Evolutionary conservation across 2,329 filamentous ascomycete species (phyloP), one percentile per base, ranked within the genome.

Genomic region (Monosporascus ibericus): DNA sequence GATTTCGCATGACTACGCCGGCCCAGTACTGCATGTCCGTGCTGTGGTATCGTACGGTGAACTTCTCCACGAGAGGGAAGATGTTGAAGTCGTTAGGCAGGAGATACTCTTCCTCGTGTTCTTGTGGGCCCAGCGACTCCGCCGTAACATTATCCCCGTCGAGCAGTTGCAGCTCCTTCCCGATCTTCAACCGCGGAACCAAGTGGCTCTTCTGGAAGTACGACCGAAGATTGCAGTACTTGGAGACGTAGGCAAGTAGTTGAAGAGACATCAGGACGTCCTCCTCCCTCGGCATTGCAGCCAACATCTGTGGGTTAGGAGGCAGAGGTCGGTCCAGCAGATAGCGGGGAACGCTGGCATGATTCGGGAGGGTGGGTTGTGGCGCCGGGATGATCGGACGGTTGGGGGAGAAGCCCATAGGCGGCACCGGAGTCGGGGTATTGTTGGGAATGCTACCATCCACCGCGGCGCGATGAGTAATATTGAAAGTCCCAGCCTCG

Each of bases 21-120:
- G 94, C 94, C 94, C 94, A 99, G 75, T 99, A 99, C 70, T 96
- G 92, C 94, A 99, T 99, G 68, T 96, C 92, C 54, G 90, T 89
- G 58, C 89, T 91, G 72, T 96, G 90, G 66, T 96, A 91, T 58
- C 94, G 85, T 30, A 96, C 90, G 5, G 94, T 99, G 68, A 97
- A 99, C 70, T 96, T 97, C 72, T 99, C 94, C 47, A 99, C 94
- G 37, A 99, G 77, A 2, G 94, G 94, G 72, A 99, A 99, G 60
- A 99, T 95, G 72, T 99, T 99, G 73, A 95, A 92, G 69, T 97
- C 90, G 65, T 97, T 92, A 15, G 92, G 88, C 7, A 95, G 79
- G 25, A 95, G 75, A 66, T 96, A 97, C 69, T 99, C 92, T 63
- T 92, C 88, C 52, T 90, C 84, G 47, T 87, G 82, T 46, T 87